Conservation (phyloP, 148 eudicot genomes). For the Rhododendron ovatum region DNA sequence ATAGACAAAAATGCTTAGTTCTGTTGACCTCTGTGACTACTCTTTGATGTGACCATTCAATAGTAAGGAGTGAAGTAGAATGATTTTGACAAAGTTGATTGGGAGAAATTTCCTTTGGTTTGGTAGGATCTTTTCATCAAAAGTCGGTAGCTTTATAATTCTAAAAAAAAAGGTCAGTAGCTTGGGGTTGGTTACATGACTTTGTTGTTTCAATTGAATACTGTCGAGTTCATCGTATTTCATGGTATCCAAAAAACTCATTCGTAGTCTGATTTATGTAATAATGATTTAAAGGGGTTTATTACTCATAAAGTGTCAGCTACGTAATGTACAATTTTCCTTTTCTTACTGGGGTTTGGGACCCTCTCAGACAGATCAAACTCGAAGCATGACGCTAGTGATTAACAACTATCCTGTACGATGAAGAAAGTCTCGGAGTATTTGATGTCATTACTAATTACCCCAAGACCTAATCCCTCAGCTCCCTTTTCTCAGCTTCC, state of each 20-base stretch:
- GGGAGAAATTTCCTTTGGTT: neutral
- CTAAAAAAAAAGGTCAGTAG: neutral
- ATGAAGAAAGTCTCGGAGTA: neutral
- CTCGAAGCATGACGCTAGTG: neutral
- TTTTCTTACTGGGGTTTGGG: neutral
- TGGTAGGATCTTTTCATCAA: neutral
- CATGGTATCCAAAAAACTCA: too few species aligned
- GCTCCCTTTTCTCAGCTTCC: neutral
- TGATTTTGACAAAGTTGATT: neutral
- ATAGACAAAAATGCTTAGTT: neutral
- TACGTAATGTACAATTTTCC: neutral
- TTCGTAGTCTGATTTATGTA: too few species aligned
- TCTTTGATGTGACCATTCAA: neutral
- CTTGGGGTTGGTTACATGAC: neutral
- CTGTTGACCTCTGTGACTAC: neutral
- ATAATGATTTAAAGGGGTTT: too few species aligned
- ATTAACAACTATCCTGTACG: neutral
- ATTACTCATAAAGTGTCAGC: neutral
- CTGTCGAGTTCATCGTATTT: too few species aligned
- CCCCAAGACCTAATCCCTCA: neutral
- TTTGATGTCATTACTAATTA: neutral
- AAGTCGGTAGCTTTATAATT: neutral
- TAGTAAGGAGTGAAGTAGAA: too few species aligned
- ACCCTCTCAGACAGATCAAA: neutral
- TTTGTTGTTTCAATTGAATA: neutral